Base-by-base conservation (phyloP, 306 rosid species). In the Abrus pulchellus region DNA sequence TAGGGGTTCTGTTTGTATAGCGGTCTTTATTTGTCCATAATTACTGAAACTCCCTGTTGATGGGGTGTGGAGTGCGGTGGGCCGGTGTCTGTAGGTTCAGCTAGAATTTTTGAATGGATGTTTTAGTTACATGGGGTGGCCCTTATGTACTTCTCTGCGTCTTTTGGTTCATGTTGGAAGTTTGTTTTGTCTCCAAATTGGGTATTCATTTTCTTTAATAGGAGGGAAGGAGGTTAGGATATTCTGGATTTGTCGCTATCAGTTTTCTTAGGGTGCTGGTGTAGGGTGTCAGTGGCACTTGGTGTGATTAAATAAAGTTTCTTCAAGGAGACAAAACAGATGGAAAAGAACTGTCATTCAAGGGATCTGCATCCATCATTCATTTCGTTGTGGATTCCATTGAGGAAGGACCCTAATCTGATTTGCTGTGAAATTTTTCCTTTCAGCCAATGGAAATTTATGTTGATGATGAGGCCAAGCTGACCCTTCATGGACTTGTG, bases 401-500 rank as follows among this genome's bases (percentile, higher is more conserved):
- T 92, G 93, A 83, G 97, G 94, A 91, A 86, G 90, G 91, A 85
- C 64, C 86, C 98, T 93, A 93, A 93, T 90, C 82, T 89, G 88
- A 90, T 96, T 92, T 92, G 87, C 90, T 89, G 84, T 92, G 87
- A 90, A 89, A 83, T 93, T 91, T 96, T 93, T 93, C 93, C 89
- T 96, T 96, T 90, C 99, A 96, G 99, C 99, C 99, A 27, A 96
- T 96, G 99, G 99, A 96, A 96, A 96, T 96, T 73, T 96, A 96
- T 90, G 99, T 96, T 41, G 99, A 96, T 3, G 99, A 96, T 3
- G 99, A 96, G 85, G 98, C 99, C 78, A 96, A 96, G 87, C 76
- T 96, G 93, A 96, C 99, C 47, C 89, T 96, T 80, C 99, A 95
- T 55, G 99, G 99, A 54, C 98, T 95, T 76, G 99, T 95, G 66